These are phyloP conservation scores for Sphagnum magellanicum DNA, from an alignment of 228 moss, liverwort and hornwort genomes.

Conservation along the genomic window DNA sequence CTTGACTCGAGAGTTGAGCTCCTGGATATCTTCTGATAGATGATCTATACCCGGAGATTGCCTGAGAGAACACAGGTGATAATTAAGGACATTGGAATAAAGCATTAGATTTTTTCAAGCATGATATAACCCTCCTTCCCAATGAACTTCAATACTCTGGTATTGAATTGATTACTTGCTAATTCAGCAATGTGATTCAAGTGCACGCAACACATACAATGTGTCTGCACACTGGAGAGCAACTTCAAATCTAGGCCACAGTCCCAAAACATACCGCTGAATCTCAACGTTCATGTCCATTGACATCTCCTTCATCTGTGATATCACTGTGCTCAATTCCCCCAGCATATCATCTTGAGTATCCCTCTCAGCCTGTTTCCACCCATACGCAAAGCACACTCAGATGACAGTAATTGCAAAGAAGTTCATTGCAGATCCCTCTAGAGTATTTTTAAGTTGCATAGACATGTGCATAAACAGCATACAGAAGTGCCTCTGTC, in stretches of 20 bases:
- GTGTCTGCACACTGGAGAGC: not conserved
- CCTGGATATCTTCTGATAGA: slow-evolving; percentile 67
- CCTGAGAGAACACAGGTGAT: slow-evolving; percentile 23
- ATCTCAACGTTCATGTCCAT: slow-evolving; percentile 50
- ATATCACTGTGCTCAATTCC: slow-evolving; percentile 41
- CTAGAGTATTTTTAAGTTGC: not conserved
- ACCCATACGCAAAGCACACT: not conserved
- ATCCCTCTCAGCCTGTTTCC: slow-evolving; percentile 4
- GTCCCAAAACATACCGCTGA: slow-evolving; percentile 16
- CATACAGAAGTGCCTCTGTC: not conserved
- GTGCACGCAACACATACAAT: too few species aligned
- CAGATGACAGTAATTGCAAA: not conserved
- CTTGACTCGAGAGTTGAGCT: slow-evolving; percentile 63
- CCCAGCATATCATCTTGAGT: slow-evolving; percentile 41
- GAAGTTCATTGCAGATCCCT: not conserved
- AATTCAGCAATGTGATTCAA: too few species aligned
- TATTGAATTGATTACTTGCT: not conserved
- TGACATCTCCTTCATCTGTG: slow-evolving; percentile 48
- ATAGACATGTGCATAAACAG: not conserved
- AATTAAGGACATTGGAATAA: too few species aligned
- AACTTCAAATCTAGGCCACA: not conserved
- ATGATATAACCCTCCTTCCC: too few species aligned
- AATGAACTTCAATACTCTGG: too few species aligned
- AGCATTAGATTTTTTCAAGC: too few species aligned
- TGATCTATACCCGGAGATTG: slow-evolving; percentile 69